A percentile compares a stretch with the other conserved stretches of the same genome.
These are phyloP conservation scores for Karstenula rhodostoma DNA, from an alignment of 2,329 filamentous ascomycete genomes.

Conservation along the genomic window DNA sequence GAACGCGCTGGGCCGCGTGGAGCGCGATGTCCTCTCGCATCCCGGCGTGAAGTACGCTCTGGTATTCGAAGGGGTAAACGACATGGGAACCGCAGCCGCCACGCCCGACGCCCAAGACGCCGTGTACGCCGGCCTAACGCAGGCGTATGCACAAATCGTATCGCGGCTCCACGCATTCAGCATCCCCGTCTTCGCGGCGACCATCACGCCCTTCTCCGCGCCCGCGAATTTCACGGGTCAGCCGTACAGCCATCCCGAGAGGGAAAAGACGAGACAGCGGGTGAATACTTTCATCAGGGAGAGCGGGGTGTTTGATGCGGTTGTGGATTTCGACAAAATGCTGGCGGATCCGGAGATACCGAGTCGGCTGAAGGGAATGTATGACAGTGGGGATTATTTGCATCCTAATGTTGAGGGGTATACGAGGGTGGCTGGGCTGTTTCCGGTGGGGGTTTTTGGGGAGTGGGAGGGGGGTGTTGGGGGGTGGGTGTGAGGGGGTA, in stretches of 20 bases:
- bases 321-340: conserved; percentile 69
- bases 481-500: conserved; percentile 24
- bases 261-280: conserved; percentile 64
- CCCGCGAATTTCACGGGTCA: conserved; percentile 53
- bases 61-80: conserved; percentile 70
- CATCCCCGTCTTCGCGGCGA: conserved; percentile 68
- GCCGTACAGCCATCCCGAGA: conserved; percentile 62
- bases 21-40: conserved; percentile 67
- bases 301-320: conserved; percentile 65
- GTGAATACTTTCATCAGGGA: conserved; percentile 69
- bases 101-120: conserved; percentile 55
- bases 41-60: conserved; percentile 65
- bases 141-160: conserved; percentile 67
- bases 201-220: conserved; percentile 70
- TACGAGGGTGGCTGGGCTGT: conserved; percentile 65
- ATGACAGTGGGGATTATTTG: conserved; percentile 70
- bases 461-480: conserved; percentile 31
- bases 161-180: conserved; percentile 62
- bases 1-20: conserved; percentile 64
- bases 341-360: conserved; percentile 61
- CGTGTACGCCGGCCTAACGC: conserved; percentile 62
- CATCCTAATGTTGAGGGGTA: conserved; percentile 70
- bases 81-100: conserved; percentile 65
- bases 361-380: conserved; percentile 59
- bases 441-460: conserved; percentile 64